A percentile compares a stretch with the other conserved stretches of the same genome.
phyloP scores from a whole-genome alignment of 2,329 filamentous ascomycete genomes.

The Truncatella angustata region DNA sequence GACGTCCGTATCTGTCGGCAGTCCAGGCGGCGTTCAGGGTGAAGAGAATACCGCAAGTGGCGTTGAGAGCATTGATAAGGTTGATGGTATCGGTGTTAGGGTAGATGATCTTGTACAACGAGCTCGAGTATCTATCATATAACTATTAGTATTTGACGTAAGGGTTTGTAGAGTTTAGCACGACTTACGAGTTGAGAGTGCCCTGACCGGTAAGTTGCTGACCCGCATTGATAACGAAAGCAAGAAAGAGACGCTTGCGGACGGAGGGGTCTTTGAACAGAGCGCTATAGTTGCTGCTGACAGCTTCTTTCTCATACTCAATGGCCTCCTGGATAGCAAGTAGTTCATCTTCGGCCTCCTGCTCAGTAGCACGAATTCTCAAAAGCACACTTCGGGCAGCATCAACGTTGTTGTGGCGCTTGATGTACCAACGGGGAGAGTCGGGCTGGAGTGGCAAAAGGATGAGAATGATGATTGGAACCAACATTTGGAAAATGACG shows the following conservation, averaged over 20 bases:
- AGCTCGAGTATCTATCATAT: conserved; percentile 60
- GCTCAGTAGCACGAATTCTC: conserved; percentile 61
- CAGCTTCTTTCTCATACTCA: conserved; percentile 69
- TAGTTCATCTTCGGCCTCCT: conserved; percentile 67
- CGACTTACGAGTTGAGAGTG: conserved; percentile 54
- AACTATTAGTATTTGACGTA: background rate
- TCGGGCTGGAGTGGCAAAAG: conserved; percentile 67
- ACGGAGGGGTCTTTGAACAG: conserved; percentile 70
- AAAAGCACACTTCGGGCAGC: conserved; percentile 56
- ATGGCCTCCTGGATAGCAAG: conserved; percentile 64
- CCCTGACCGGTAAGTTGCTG: conserved; percentile 73
- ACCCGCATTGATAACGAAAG: conserved; percentile 66
- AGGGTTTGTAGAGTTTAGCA: background rate
- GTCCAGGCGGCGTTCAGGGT: conserved; percentile 73
- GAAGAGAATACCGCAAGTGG: conserved; percentile 70
- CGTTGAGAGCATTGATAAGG: conserved; percentile 73
- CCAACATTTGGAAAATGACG: conserved; percentile 70
- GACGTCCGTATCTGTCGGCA: conserved; percentile 68
- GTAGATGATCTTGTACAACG: conserved; percentile 72
- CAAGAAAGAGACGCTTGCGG: conserved; percentile 64
- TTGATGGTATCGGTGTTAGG: conserved; percentile 57
- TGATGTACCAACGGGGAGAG: conserved; percentile 66
- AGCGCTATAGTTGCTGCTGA: conserved; percentile 60
- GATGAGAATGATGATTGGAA: conserved; percentile 59
- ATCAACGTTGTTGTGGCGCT: conserved; percentile 58